phyloP scores from a whole-genome alignment of 129 eudicot species.

The Chrysanthemum seticuspe region DNA sequence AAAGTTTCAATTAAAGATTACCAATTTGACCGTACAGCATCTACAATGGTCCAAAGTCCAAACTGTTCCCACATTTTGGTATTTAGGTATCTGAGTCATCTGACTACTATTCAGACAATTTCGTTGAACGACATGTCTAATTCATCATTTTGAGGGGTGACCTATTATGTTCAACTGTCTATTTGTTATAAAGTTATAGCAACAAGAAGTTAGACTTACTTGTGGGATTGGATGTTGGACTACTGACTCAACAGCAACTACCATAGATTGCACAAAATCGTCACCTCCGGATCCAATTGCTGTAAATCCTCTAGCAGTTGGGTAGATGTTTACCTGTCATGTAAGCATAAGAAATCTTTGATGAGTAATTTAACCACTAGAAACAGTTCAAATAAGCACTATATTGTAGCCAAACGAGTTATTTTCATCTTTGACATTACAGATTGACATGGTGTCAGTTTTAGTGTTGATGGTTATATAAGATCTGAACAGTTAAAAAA shows the following conservation, averaged over 20 bases:
- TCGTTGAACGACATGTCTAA: too few species aligned
- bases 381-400: slow-evolving; percentile 14
- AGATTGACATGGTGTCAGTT: neutral
- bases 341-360: slow-evolving; percentile 15
- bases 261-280: slow-evolving; percentile 96
- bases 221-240: slow-evolving; percentile 78
- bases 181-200: slow-evolving; percentile 11
- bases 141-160: neutral
- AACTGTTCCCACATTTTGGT: too few species aligned
- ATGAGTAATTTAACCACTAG: neutral
- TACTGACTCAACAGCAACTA: slow-evolving; percentile 94
- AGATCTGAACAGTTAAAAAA: too few species aligned
- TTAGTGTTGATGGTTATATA: neutral
- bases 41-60: too few species aligned
- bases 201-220: slow-evolving; percentile 37
- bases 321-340: slow-evolving; percentile 74
- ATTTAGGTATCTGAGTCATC: too few species aligned
- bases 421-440: neutral
- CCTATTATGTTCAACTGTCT: neutral
- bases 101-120: too few species aligned
- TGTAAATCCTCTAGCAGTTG: slow-evolving; percentile 90
- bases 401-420: neutral
- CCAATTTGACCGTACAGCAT: too few species aligned
- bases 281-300: slow-evolving; percentile 99
- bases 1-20: too few species aligned